These are phyloP conservation scores for Margaritispora aquatica DNA, from an alignment of 495 filamentous ascomycete species.

Conservation along the genomic window DNA sequence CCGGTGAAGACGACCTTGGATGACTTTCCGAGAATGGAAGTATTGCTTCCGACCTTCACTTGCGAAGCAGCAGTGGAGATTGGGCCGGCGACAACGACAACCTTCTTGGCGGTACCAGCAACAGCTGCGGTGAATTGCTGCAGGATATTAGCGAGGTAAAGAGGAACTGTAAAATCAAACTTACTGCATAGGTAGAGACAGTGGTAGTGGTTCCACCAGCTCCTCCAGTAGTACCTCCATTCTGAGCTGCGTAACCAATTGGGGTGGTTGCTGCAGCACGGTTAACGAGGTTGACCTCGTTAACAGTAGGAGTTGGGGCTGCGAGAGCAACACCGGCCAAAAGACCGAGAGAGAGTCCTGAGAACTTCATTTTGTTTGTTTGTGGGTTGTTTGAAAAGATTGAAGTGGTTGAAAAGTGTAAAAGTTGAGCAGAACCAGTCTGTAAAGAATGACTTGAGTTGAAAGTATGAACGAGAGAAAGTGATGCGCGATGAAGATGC, in stretches of 20 bases:
- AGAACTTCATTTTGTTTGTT: slow-evolving; percentile 2
- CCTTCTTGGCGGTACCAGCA: slow-evolving; percentile 33
- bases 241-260: slow-evolving; percentile 35
- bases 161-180: too few relatives aligned
- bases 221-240: slow-evolving; percentile 51
- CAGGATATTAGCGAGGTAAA: too few relatives aligned
- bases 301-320: background rate
- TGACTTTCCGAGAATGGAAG: slow-evolving; percentile 10
- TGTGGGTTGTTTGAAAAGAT: background rate
- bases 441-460: background rate
- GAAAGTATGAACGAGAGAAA: background rate
- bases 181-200: slow-evolving; percentile 50
- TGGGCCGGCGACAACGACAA: slow-evolving; percentile 42
- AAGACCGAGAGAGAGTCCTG: background rate
- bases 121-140: slow-evolving; percentile 46
- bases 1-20: background rate
- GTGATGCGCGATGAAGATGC: background rate
- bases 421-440: background rate
- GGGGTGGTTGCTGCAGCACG: background rate
- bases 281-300: background rate
- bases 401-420: background rate
- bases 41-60: slow-evolving; percentile 17
- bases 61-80: slow-evolving; percentile 28
- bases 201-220: slow-evolving; percentile 51
- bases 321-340: background rate